Percentiles rank a stretch among this genome's conserved stretches.
These are phyloP conservation scores for Daldinia childiae DNA, from an alignment of 495 filamentous ascomycete species.

Conservation along the genomic window DNA sequence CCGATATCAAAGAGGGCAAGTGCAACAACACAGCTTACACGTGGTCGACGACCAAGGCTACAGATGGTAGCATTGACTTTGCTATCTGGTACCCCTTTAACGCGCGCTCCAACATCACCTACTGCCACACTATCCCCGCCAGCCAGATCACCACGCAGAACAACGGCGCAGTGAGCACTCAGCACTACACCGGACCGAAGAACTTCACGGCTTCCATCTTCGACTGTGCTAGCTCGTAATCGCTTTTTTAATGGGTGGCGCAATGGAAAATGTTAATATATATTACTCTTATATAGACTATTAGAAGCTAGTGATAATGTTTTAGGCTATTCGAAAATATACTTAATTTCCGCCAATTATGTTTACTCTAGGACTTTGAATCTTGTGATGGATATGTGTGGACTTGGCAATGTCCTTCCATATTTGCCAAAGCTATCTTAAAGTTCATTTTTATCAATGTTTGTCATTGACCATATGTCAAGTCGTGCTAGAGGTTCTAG, in stretches of 20 bases:
- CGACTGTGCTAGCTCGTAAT: background rate
- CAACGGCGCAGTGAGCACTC: constrained; percentile 3
- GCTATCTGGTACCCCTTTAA: constrained; percentile 6
- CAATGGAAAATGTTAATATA: background rate
- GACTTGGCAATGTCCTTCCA: no score
- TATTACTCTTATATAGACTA: background rate
- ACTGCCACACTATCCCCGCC: constrained; percentile 1
- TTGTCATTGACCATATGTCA: no score
- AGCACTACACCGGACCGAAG: constrained; percentile 5
- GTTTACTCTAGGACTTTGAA: background rate
- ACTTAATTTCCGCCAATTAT: background rate
- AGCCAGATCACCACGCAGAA: background rate
- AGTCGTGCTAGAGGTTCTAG: no score
- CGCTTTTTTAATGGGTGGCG: background rate
- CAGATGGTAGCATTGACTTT: background rate
- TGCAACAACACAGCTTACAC: constrained; percentile 2
- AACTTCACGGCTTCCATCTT: constrained; percentile 6
- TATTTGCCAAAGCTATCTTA: no score
- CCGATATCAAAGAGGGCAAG: constrained; percentile 1
- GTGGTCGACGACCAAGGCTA: background rate
- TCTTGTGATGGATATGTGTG: no score
- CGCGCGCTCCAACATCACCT: constrained; percentile 9
- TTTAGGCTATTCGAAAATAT: background rate
- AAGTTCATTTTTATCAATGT: no score
- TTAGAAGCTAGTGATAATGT: background rate